Percentiles rank a stretch among this genome's conserved stretches.
These are phyloP conservation scores for Fragaria iinumae DNA, from an alignment of 306 rosid genomes.

Conservation along the genomic window DNA sequence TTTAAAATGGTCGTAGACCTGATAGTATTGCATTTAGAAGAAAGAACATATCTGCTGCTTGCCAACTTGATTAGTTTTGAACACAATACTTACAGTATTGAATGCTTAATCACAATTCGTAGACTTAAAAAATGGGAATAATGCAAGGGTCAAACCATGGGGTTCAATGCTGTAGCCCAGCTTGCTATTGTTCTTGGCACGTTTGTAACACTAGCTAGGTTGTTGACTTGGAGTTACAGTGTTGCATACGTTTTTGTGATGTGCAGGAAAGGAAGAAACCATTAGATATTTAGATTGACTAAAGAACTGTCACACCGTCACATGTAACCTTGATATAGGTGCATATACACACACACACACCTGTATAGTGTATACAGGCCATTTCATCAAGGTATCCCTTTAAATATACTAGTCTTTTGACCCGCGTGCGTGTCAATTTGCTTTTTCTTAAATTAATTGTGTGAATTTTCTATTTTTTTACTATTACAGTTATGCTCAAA, in stretches of 20 bases:
- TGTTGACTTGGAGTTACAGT: constrained; percentile 3
- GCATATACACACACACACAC: background rate
- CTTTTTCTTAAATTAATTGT: too few relatives aligned
- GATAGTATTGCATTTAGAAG: background rate
- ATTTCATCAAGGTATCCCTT: too few relatives aligned
- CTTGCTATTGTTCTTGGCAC: background rate
- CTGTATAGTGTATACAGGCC: too few relatives aligned
- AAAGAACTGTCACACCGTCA: background rate
- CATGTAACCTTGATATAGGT: constrained; percentile 9
- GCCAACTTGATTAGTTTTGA: background rate
- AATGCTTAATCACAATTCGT: background rate
- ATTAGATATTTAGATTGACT: background rate
- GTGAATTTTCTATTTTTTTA: too few relatives aligned
- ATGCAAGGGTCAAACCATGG: constrained; percentile 3
- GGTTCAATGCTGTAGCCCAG: background rate
- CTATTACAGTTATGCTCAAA: too few relatives aligned
- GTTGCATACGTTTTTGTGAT: constrained; percentile 5
- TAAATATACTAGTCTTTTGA: too few relatives aligned
- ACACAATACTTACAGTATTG: background rate
- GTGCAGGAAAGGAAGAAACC: constrained; percentile 2
- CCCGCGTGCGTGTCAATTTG: too few relatives aligned
- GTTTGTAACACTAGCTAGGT: background rate
- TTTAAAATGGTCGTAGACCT: background rate
- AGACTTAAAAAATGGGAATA: background rate
- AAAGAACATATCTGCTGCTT: background rate